phyloP scores from a whole-genome alignment of 169 alveolate genomes.

The Plasmodium malariae region DNA sequence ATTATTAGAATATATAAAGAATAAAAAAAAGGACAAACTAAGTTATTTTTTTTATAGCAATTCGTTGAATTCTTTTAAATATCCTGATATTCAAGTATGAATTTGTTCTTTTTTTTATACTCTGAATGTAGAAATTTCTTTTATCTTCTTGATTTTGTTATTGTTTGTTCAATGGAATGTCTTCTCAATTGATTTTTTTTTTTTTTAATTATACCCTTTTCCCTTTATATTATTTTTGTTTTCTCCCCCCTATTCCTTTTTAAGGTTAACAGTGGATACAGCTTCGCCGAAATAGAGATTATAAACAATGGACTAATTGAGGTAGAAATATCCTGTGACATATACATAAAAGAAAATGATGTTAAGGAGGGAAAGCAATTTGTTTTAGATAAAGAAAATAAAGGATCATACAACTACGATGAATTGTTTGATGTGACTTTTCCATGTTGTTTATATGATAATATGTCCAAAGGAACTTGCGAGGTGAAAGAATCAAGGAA shows the following conservation, averaged over 20 bases:
- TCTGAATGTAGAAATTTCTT: background rate
- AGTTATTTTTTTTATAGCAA: conserved; percentile 39
- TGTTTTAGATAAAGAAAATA: conserved; percentile 19
- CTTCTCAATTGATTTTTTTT: no score
- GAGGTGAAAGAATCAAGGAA: background rate
- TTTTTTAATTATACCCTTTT: no score
- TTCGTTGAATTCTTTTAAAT: conserved; percentile 29
- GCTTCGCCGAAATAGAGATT: conserved; percentile 36
- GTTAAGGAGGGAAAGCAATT: background rate
- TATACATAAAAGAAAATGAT: conserved; percentile 32
- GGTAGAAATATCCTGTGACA: conserved; percentile 31
- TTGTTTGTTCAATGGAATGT: no score
- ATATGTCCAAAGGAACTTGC: background rate
- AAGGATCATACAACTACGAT: conserved; percentile 43
- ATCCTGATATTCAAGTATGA: conserved; percentile 61
- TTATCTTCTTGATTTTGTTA: background rate
- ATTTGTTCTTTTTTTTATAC: background rate
- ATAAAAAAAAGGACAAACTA: conserved; percentile 32
- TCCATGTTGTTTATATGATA: conserved; percentile 27
- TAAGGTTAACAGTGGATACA: conserved; percentile 64
- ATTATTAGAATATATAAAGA: conserved; percentile 25
- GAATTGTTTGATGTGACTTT: conserved; percentile 30
- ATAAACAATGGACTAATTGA: conserved; percentile 59
- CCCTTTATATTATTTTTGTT: no score
- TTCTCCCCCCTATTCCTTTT: conserved; percentile 1